Conservation (phyloP, 2,329 filamentous ascomycete species). For the Fusarium concolor region DNA sequence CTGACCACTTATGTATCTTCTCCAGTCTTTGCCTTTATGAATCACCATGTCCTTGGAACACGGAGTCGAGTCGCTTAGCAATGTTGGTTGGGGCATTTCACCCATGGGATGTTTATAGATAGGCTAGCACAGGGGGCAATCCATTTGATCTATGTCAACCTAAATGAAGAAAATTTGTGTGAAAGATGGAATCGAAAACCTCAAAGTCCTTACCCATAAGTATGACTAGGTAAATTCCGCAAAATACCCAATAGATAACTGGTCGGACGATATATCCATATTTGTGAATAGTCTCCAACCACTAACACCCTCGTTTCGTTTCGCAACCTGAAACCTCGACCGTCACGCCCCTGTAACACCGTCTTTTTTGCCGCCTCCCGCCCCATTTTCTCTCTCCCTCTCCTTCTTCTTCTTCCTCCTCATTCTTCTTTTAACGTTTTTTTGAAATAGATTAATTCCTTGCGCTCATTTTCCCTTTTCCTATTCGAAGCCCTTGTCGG, state of each 20-base stretch:
- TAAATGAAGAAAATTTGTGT: not conserved
- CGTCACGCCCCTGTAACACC: slow-evolving; percentile 41
- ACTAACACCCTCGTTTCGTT: slow-evolving; percentile 31
- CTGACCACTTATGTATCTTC: not conserved
- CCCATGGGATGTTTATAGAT: not conserved
- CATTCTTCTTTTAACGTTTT: not conserved
- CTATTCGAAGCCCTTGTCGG: slow-evolving; percentile 9
- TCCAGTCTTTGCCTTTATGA: not conserved
- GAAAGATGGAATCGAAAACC: not conserved
- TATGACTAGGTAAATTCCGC: not conserved
- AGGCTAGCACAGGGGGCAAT: too few relatives aligned
- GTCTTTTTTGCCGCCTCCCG: slow-evolving; percentile 26
- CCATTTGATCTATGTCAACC: not conserved
- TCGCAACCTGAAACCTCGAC: slow-evolving; percentile 46
- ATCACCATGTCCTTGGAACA: not conserved
- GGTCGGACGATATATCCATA: slow-evolving; percentile 7
- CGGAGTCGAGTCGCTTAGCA: not conserved
- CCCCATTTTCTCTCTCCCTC: slow-evolving; percentile 6
- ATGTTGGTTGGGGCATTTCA: not conserved
- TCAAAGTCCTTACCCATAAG: not conserved
- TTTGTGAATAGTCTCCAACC: slow-evolving; percentile 21
- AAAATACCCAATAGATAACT: not conserved
- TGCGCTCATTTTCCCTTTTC: not conserved
- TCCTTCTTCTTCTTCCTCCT: not conserved
- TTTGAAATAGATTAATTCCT: slow-evolving; percentile 25